A percentile compares a stretch with the other conserved stretches of the same genome.
Evolutionary conservation across 176 grass and related monocot species (phyloP).

Genomic region (Paspalum vaginatum): DNA sequence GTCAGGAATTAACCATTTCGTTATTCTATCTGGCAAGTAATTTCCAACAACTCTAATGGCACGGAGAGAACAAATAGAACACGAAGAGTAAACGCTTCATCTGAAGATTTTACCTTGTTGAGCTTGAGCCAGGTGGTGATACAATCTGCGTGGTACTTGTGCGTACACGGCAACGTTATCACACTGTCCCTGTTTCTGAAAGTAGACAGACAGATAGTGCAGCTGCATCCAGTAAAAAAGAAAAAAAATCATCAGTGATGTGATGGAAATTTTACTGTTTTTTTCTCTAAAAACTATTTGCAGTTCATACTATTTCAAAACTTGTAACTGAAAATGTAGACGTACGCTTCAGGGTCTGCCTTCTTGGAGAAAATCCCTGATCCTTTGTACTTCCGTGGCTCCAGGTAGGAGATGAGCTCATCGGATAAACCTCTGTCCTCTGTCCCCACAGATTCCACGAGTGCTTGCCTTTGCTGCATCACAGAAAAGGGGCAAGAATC

Average conservation of each 20-base stretch:
- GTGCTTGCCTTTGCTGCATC: constrained; percentile 63
- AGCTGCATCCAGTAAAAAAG: constrained; percentile 52
- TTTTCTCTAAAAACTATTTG: background rate
- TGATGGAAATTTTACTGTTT: background rate
- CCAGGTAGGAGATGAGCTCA: constrained; percentile 62
- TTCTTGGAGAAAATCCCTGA: constrained; percentile 73
- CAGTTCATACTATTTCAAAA: background rate
- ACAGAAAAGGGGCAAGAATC: background rate
- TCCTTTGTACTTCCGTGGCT: constrained; percentile 58
- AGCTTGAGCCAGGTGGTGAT: constrained; percentile 75
- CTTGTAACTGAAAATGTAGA: constrained; percentile 13
- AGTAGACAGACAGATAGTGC: constrained; percentile 66
- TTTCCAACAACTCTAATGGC: background rate
- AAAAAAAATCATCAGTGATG: constrained; percentile 16
- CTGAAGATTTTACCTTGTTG: constrained; percentile 56
- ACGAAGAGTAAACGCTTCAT: background rate
- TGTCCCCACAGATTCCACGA: constrained; percentile 68
- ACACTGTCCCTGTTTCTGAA: constrained; percentile 57
- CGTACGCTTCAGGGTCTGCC: constrained; percentile 62
- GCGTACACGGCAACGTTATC: constrained; percentile 81
- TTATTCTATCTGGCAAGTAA: background rate
- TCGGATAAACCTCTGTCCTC: constrained; percentile 79
- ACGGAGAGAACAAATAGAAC: background rate
- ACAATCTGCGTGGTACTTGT: constrained; percentile 71
- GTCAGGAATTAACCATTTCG: background rate